Conservation (phyloP, 1,284 basidiomycete species). For the Moesziomyces aphidis region DNA sequence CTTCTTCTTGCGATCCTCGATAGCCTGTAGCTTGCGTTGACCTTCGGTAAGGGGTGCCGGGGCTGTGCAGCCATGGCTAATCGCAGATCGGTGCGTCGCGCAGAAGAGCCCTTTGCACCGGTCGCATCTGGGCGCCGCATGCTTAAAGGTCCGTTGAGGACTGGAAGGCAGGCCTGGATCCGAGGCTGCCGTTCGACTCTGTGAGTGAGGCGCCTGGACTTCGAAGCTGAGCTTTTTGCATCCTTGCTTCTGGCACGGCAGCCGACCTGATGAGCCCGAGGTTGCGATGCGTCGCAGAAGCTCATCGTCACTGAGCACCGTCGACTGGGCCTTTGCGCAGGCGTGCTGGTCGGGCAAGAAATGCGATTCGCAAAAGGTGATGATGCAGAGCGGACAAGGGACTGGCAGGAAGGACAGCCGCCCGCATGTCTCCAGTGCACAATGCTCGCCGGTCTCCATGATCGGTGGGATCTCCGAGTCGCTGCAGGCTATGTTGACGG, state of each 20-base stretch:
- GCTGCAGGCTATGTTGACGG: no score
- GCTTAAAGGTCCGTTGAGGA: conserved; percentile 30
- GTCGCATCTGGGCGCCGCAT: conserved; percentile 55
- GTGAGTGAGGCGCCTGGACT: conserved; percentile 9
- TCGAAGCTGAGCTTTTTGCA: conserved; percentile 57
- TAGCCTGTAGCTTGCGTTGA: conserved; percentile 47
- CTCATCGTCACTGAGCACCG: conserved; percentile 45
- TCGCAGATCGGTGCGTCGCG: conserved; percentile 42
- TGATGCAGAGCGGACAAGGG: conserved; percentile 47
- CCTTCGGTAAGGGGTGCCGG: conserved; percentile 53
- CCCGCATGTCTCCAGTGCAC: conserved; percentile 37
- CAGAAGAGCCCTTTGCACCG: conserved; percentile 57
- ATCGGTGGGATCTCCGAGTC: neutral
- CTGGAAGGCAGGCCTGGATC: neutral
- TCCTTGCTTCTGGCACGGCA: conserved; percentile 56
- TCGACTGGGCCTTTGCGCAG: conserved; percentile 38
- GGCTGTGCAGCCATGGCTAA: conserved; percentile 51
- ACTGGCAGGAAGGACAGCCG: conserved; percentile 59
- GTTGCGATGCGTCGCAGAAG: conserved; percentile 18
- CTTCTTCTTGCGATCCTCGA: conserved; percentile 58
- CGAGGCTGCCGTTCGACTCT: neutral
- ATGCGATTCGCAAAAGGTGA: conserved; percentile 54
- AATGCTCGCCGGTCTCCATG: conserved; percentile 58
- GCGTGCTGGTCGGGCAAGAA: conserved; percentile 52
- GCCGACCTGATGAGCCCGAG: conserved; percentile 24